phyloP scores from a whole-genome alignment of 2,329 filamentous ascomycete genomes.

The Pseudonectria foliicola region DNA sequence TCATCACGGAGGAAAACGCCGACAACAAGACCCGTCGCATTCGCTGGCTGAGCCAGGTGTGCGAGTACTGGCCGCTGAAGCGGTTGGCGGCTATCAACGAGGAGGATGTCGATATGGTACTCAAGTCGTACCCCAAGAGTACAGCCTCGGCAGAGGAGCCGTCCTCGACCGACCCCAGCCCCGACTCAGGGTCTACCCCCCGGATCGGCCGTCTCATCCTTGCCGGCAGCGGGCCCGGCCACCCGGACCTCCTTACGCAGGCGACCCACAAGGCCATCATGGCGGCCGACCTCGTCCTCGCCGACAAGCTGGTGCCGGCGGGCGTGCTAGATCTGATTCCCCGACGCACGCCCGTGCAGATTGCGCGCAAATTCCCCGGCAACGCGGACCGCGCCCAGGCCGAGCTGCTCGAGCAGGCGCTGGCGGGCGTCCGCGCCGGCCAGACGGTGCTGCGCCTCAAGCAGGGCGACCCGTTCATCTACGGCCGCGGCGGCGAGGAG shows the following conservation, averaged over 20 bases:
- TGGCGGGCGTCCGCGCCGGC: constrained; percentile 58
- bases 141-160: constrained; percentile 16
- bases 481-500: constrained; percentile 91
- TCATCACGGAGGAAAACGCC: constrained; percentile 67
- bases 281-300: constrained; percentile 69
- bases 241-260: constrained; percentile 83
- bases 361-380: constrained; percentile 94
- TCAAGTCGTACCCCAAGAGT: constrained; percentile 59
- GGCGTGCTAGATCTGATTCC: constrained; percentile 85
- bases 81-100: constrained; percentile 74
- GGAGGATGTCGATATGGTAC: constrained; percentile 66
- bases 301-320: constrained; percentile 79
- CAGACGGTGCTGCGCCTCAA: constrained; percentile 83
- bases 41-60: constrained; percentile 91
- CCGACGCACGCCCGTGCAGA: constrained; percentile 79
- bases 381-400: constrained; percentile 92
- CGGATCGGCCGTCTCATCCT: constrained; percentile 68
- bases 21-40: constrained; percentile 64
- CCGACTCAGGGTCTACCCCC: constrained; percentile 10
- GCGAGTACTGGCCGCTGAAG: constrained; percentile 94
- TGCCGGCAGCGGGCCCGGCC: constrained; percentile 85
- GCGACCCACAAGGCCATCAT: constrained; percentile 72
- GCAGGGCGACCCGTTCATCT: constrained; percentile 94
- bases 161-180: constrained; percentile 11
- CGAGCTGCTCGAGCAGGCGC: constrained; percentile 73